Base-by-base conservation (phyloP, 495 filamentous ascomycete species). In the Cercophora scortea region DNA sequence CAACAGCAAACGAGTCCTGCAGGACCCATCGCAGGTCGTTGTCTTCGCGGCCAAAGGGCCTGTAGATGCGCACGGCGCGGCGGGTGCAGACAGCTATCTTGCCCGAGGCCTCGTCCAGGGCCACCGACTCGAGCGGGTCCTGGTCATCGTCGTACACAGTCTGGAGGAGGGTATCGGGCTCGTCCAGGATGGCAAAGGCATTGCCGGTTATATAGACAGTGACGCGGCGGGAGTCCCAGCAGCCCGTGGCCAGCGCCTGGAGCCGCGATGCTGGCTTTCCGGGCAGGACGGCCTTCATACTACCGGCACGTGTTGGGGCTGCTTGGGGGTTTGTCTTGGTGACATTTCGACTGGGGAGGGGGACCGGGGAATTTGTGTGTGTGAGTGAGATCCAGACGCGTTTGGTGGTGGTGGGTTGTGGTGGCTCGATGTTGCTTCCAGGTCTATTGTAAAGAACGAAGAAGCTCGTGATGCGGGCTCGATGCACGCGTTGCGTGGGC, bases 171-270 rank as follows among this genome's bases (percentile, higher is more conserved):
- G 80, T 75, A 61, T 87, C 75, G 54, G 88, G 80, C 48, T 80
- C 81, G 68, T 78, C 77, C 62, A 96, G 84, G 62, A 97, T 84
- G 45, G 90, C 79, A 53, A 97, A 78, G 53, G 89, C 86, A 67
- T 85, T 86, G 55, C 93, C 91, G 53, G 87, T 90, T 52, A 96
- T 87, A 68, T 96, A 98, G 54, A 96, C 92, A 66, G 93, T 84
- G 56, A 96, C 75, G 51, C 88, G 86, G 59, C 80, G 77, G 56
- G 79, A 80, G 61, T 88, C 78, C 91, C 91, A 97, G 68, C 79
- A 80, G 65, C 85, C 89, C 43, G 87, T 89, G 62, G 81, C 85
- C 76, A 96, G 76, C 73, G 90, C 89, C 79, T 94, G 89, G 64
- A 91, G 87, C 74, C 83, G 87, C 62, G 89, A 79, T 80, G 84